These are phyloP conservation scores for Mycena alexandri DNA, from an alignment of 768 basidiomycete species.

Conservation along the genomic window DNA sequence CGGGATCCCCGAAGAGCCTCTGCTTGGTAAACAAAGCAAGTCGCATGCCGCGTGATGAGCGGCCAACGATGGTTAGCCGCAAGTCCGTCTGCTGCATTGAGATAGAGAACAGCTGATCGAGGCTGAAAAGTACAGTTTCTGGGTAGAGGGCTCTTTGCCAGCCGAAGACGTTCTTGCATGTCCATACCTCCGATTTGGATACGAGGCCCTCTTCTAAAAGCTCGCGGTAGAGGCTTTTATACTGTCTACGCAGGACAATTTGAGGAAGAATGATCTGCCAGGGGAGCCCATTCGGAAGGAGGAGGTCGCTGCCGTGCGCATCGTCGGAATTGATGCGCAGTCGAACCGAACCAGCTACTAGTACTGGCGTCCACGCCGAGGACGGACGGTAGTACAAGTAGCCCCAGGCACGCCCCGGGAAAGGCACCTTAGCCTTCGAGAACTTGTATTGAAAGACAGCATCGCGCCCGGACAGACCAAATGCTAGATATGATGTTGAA, in stretches of 20 bases:
- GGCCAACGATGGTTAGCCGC: conserved; percentile 7
- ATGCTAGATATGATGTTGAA: no score
- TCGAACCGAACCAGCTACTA: conserved; percentile 24
- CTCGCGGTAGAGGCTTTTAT: conserved; percentile 4
- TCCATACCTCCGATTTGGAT: not conserved
- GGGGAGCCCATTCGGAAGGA: conserved; percentile 21
- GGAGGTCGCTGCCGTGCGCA: conserved; percentile 19
- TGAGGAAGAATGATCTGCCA: conserved; percentile 25
- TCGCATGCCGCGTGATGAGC: not conserved
- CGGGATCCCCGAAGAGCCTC: conserved; percentile 8
- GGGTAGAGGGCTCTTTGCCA: not conserved
- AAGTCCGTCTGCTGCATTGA: conserved; percentile 8
- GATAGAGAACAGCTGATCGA: conserved; percentile 14
- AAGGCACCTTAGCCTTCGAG: not conserved
- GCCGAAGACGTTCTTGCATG: not conserved
- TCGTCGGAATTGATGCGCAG: conserved; percentile 23
- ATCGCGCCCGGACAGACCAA: no score
- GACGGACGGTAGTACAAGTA: conserved; percentile 27
- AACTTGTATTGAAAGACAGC: no score
- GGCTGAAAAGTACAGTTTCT: conserved; percentile 8
- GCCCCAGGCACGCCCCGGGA: conserved; percentile 3
- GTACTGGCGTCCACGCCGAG: not conserved
- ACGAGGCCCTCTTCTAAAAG: conserved; percentile 9
- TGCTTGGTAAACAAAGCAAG: conserved; percentile 1
- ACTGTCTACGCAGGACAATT: not conserved